A percentile compares a stretch with the other conserved stretches of the same genome.
Evolutionary conservation across 2,329 filamentous ascomycete genomes (phyloP).

Genomic region (Aspergillus sp.): DNA sequence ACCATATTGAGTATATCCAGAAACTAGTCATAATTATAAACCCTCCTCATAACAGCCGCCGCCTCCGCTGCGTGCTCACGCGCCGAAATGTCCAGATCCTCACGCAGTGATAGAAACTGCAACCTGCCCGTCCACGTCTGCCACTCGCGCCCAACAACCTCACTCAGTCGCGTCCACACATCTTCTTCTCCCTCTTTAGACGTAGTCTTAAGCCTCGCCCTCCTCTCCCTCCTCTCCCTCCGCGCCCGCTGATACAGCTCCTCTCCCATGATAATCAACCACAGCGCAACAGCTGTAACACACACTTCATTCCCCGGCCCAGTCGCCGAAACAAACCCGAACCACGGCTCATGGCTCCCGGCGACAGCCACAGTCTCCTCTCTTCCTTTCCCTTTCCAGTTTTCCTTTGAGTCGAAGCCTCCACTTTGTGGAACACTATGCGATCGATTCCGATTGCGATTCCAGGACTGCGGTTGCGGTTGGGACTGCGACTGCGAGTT

Average conservation of each 20-base stretch:
- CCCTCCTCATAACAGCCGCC: constrained; percentile 23
- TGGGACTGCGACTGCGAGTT: not conserved
- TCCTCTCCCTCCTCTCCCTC: not conserved
- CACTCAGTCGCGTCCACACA: not conserved
- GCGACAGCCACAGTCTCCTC: not conserved
- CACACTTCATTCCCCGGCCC: not conserved
- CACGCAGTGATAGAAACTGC: constrained; percentile 17
- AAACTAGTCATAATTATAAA: not conserved
- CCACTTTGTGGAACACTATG: too few species aligned
- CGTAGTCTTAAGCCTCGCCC: not conserved
- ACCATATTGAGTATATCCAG: too few species aligned
- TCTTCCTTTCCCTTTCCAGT: not conserved
- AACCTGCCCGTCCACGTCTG: constrained; percentile 18
- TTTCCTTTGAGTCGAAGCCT: not conserved
- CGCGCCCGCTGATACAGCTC: constrained; percentile 17
- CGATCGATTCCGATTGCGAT: too few species aligned
- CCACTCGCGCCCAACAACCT: constrained; percentile 15
- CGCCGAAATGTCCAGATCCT: constrained; percentile 18
- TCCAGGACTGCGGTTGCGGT: too few species aligned
- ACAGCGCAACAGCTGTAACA: constrained; percentile 13
- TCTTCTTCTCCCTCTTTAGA: not conserved
- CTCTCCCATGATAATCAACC: constrained; percentile 24
- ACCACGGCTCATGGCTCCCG: not conserved
- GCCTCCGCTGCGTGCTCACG: constrained; percentile 21
- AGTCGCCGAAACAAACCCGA: not conserved